Base-by-base conservation (phyloP, 208 protist species). In the Trypanosoma platydactyli region DNA sequence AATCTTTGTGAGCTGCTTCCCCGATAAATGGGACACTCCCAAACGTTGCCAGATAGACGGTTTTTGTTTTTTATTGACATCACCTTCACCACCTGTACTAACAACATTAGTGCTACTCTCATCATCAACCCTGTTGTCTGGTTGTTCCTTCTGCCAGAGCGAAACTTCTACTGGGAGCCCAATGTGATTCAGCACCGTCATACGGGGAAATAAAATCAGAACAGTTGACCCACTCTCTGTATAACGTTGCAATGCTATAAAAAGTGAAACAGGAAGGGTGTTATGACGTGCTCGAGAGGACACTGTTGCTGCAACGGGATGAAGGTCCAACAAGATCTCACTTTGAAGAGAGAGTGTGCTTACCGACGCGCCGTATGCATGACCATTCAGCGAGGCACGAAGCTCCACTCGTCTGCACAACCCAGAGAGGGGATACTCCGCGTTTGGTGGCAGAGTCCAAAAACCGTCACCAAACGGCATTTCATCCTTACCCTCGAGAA, bases 131-230 rank as follows among this genome's bases (percentile, higher is more conserved):
- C 33, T 3, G 5, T 48, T 12, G 6, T 71, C 80, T n/a, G 60
- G 63, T 13, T 42, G 58, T 63, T 91, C 82, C 35, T 67, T 46
- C 71, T 94, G 88, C 68, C 80, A 91, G 11, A 88, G 48, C 7
- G 77, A 67, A 15, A 91, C 55, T 27, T 71, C 68, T 45, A 87
- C 62, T 6, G 83, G 75, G n/a, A 91, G 71, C 18, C 88, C 88
- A 11, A 86, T 76, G 68, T 90, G 84, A 70, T 94, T 94, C 22
- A 91, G 46, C 7, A 94, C 61, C 11, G 77, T 83, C 12, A 91
- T 60, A 18, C 84, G 80, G 22, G 88, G 88, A 40, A 86, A 80
- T 24, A 94, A 76, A 16, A 77, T 64, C 45, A 94, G 76, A 52
- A 77, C 71, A 24, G 56, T 74, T 50, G 84, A 83, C 27, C 84